phyloP scores from a whole-genome alignment of 768 basidiomycete species.

The Aureoboletus auriporus region DNA sequence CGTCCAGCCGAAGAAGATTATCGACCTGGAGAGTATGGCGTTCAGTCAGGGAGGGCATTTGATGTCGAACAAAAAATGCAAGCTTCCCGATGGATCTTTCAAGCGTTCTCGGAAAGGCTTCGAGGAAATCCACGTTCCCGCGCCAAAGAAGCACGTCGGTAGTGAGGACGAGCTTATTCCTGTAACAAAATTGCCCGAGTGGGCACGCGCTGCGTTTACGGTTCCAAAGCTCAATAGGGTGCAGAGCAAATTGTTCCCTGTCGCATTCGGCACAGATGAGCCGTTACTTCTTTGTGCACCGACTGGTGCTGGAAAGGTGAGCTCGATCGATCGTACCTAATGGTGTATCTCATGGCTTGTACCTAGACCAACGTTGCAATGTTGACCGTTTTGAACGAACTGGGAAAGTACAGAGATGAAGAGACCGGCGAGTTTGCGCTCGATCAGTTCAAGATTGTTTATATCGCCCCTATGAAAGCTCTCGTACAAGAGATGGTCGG shows the following conservation, averaged over 20 bases:
- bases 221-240: constrained; percentile 81
- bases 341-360: constrained; percentile 10
- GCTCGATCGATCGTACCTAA: constrained; percentile 12
- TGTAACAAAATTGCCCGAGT: constrained; percentile 69
- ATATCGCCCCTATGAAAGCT: constrained; percentile 99
- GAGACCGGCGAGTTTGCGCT: constrained; percentile 77
- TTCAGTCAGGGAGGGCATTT: constrained; percentile 94
- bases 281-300: constrained; percentile 95
- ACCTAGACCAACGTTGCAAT: constrained; percentile 94
- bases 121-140: constrained; percentile 96
- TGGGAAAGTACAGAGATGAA: constrained; percentile 83
- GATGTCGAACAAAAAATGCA: constrained; percentile 99
- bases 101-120: constrained; percentile 95
- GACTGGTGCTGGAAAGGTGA: constrained; percentile 96
- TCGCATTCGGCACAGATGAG: constrained; percentile 93
- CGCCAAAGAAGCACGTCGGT: constrained; percentile 73
- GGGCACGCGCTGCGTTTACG: constrained; percentile 86
- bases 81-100: constrained; percentile 95
- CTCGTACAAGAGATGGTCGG: constrained; percentile 99
- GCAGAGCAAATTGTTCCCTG: constrained; percentile 89
- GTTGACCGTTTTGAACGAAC: constrained; percentile 88
- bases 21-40: constrained; percentile 93
- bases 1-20: constrained; percentile 75
- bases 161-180: constrained; percentile 67
- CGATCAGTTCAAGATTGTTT: constrained; percentile 92